Base-by-base conservation (phyloP, 129 eudicot species). In the Centaurea solstitialis region DNA sequence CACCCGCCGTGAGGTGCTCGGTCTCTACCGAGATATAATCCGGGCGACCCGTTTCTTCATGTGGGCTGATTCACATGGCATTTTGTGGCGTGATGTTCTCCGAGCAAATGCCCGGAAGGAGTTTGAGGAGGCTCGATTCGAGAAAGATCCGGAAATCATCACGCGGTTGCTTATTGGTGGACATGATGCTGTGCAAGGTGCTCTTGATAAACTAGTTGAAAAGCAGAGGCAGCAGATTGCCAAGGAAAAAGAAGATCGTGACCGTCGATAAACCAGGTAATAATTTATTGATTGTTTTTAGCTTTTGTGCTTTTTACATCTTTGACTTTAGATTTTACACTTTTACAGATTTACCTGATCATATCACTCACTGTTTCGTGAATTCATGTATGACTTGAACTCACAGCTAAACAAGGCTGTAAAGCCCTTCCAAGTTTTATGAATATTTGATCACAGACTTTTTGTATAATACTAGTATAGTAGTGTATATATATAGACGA, bases 201-300 rank as follows among this genome's bases (percentile, higher is more conserved):
- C 99, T n/a, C 41, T 94, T 41, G 97, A 94, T 70, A 94, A 94
- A 81, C 78, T 90, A 9, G 94, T 88, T 71, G 94, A 94, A 91
- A 94, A 92, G 75, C 99, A 94, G 82, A 89, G 82, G 90, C 88
- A 89, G 85, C 94, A 92, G 69, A 66, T 94, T 79, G 93, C 88
- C 13, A 94, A 89, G 86, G 94, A 92, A 72, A 82, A 82, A 24
- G 83, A 69, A 24, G 88, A 87, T 6, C 89, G 33, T 40, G 83
- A 79, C 43, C 85, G 87, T 66, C 76, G 79, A 70, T 92, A 84
- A 92, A 50, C 66, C 4, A 1, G 84, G 89, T 87, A 74, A 80
- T 57, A 43, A 53, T 73, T 33, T 61, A 24, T 67, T 23, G 4
- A 13, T 21, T 67, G 22, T 40, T 40, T 40, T 40, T 41, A 41